Base-by-base conservation (phyloP, 371 early-diverging fungal species). In the Mortierella polycephala region DNA sequence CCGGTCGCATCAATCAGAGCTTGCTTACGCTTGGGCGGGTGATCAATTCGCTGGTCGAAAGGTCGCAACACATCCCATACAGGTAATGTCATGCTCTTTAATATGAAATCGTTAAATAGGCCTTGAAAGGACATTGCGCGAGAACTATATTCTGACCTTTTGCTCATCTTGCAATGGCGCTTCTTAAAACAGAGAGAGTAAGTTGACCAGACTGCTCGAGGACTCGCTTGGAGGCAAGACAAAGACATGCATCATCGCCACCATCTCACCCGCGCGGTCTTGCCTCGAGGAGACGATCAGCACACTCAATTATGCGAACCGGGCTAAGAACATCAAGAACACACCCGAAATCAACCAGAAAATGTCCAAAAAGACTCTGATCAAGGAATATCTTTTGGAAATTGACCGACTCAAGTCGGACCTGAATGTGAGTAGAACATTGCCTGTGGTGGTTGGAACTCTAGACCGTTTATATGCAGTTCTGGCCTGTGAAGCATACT, bases 211-310 rank as follows among this genome's bases (percentile, higher is more conserved):
- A 10, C 80, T 99, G 0, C 80, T 99, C n/a, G 96, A 98, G 83
- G 96, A 96, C 79, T 97, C 99, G 1, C 87, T 99, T 1, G 96
- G 96, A 62, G 98, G 98, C 0, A 83, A 90, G 23, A 95, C 98
- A 13, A 96, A 97, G 72, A 96, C 98, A 1, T 94, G 96, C 63
- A 96, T 99, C 71, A 95, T 98, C 56, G 98, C 98, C 7, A 95
- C 93, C n/a, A 91, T 98, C 41, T 94, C 95, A 5, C 96, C 96
- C 0, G 89, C 91, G 0, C 85, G 84, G 52, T 84, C 84, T 45
- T 92, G 91, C 64, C 75, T 94, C 39, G 96, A 96, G 45, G 99
- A 99, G 67, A 92, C 97, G 1, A 81, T 95, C 45, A 94, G 92
- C 60, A 99, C 99, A 0, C 86, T 99, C 41, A 91, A 97, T 51